Percentiles rank a stretch among this genome's conserved stretches.
Conservation (phyloP, 768 basidiomycete species). For the Tulasnella sp. region DNA sequence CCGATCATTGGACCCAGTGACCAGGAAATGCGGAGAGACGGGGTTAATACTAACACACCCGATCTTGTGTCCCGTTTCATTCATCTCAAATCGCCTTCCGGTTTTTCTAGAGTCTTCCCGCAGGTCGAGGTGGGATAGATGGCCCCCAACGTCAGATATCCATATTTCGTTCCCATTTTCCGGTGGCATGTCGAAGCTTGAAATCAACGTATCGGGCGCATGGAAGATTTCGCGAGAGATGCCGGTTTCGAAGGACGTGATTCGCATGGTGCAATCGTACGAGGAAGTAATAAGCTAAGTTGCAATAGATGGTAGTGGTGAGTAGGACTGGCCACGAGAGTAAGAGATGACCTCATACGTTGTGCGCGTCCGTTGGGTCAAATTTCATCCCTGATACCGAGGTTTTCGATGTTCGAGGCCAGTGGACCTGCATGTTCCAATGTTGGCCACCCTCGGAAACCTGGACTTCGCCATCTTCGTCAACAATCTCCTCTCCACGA, state of each 20-base stretch:
- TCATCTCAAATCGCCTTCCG: slow-evolving; percentile 33
- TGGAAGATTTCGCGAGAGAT: slow-evolving; percentile 66
- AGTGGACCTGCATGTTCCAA: slow-evolving; percentile 76
- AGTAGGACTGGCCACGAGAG: neutral
- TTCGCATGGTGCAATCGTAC: slow-evolving; percentile 75
- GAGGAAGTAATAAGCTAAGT: slow-evolving; percentile 75
- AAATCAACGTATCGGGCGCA: slow-evolving; percentile 56
- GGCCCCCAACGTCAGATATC: slow-evolving; percentile 71
- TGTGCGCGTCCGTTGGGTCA: slow-evolving; percentile 70
- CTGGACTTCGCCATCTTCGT: slow-evolving; percentile 35
- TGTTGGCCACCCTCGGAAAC: slow-evolving; percentile 60
- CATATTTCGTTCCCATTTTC: slow-evolving; percentile 74
- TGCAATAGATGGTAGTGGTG: neutral
- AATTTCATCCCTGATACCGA: slow-evolving; percentile 76
- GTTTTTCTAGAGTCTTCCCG: slow-evolving; percentile 52
- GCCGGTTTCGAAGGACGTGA: slow-evolving; percentile 66
- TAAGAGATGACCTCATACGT: slow-evolving; percentile 42
- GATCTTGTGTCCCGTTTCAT: slow-evolving; percentile 39
- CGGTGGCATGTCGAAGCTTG: slow-evolving; percentile 59
- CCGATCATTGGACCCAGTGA: slow-evolving; percentile 75
- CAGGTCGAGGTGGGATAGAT: slow-evolving; percentile 70
- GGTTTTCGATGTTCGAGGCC: slow-evolving; percentile 76
- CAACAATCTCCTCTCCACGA: slow-evolving; percentile 51
- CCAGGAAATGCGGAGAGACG: slow-evolving; percentile 54
- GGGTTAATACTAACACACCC: slow-evolving; percentile 80